A percentile compares a stretch with the other conserved stretches of the same genome.
phyloP scores from a whole-genome alignment of 2,329 filamentous ascomycete genomes.

The Aspergillus ustus region DNA sequence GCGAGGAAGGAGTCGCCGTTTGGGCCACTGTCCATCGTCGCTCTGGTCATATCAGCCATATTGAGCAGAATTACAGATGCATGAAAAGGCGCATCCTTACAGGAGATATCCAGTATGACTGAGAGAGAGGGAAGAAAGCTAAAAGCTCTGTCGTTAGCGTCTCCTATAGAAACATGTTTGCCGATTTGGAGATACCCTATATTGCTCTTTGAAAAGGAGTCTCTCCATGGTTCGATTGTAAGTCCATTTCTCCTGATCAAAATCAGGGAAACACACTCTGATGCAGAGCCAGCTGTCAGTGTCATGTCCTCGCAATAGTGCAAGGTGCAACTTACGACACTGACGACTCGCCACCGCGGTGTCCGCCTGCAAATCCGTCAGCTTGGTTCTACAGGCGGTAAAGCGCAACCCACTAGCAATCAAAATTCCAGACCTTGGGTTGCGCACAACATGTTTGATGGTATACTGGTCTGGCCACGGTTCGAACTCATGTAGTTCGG shows the following conservation, averaged over 20 bases:
- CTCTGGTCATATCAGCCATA: slow-evolving; percentile 31
- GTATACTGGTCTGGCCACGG: slow-evolving; percentile 32
- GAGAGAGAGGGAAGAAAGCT: slow-evolving; percentile 44
- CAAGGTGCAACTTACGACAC: slow-evolving; percentile 35
- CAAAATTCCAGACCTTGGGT: slow-evolving; percentile 40
- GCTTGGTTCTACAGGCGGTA: slow-evolving; percentile 3
- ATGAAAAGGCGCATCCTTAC: slow-evolving; percentile 28
- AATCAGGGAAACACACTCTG: slow-evolving; percentile 40
- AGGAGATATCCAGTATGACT: slow-evolving; percentile 41
- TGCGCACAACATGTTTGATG: slow-evolving; percentile 39
- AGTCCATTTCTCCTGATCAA: slow-evolving; percentile 36
- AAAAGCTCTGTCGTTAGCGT: not conserved
- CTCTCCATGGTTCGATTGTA: slow-evolving; percentile 40
- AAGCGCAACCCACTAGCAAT: slow-evolving; percentile 38
- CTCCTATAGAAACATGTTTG: not conserved
- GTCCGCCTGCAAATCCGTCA: slow-evolving; percentile 31
- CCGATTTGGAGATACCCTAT: slow-evolving; percentile 31
- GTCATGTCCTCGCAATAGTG: slow-evolving; percentile 12
- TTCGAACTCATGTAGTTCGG: slow-evolving; percentile 37
- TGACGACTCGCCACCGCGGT: slow-evolving; percentile 34
- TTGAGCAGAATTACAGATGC: not conserved
- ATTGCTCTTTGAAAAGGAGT: slow-evolving; percentile 37
- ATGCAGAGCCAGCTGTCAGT: slow-evolving; percentile 12
- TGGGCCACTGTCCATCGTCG: slow-evolving; percentile 42
- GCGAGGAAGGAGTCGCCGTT: slow-evolving; percentile 39